phyloP scores from a whole-genome alignment of 176 grass and related monocot genomes.

The Juncus effusus region DNA sequence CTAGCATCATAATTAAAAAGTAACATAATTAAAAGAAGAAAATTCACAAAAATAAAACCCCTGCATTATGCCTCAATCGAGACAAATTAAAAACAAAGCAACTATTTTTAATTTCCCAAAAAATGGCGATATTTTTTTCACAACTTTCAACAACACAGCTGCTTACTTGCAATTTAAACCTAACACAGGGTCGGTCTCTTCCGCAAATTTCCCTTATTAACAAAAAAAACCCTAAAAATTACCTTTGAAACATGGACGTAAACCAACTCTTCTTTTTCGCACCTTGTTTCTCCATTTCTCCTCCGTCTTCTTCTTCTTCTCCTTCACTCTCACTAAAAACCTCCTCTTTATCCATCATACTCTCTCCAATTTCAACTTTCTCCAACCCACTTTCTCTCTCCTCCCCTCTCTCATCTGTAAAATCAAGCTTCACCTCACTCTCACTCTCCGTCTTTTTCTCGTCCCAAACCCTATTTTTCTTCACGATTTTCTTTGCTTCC shows the following conservation, averaged over 20 bases:
- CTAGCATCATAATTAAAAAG: too few relatives aligned
- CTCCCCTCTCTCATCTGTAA: slow-evolving; percentile 81
- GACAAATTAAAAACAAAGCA: too few relatives aligned
- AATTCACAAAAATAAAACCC: background rate
- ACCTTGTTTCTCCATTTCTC: slow-evolving; percentile 26
- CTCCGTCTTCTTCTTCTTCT: slow-evolving; percentile 47
- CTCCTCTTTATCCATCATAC: slow-evolving; percentile 99
- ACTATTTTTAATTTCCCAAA: too few relatives aligned
- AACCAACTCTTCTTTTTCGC: slow-evolving; percentile 89
- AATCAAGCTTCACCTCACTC: slow-evolving; percentile 53
- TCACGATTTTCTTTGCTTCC: slow-evolving; percentile 44
- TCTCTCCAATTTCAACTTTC: slow-evolving; percentile 45
- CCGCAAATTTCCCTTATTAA: background rate
- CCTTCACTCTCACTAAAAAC: slow-evolving; percentile 58
- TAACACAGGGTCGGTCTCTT: too few relatives aligned
- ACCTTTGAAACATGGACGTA: slow-evolving; percentile 88
- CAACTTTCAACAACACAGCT: too few relatives aligned
- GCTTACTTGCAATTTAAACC: too few relatives aligned
- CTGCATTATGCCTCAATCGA: too few relatives aligned
- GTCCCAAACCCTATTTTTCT: slow-evolving; percentile 91
- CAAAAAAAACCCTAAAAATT: slow-evolving; percentile 6
- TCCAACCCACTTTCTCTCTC: slow-evolving; percentile 34
- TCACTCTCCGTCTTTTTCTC: slow-evolving; percentile 34
- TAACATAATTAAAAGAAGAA: background rate
- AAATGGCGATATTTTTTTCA: too few relatives aligned